Evolutionary conservation across 441 rosid species (phyloP).

Genomic region (Omphalea diandra): DNA sequence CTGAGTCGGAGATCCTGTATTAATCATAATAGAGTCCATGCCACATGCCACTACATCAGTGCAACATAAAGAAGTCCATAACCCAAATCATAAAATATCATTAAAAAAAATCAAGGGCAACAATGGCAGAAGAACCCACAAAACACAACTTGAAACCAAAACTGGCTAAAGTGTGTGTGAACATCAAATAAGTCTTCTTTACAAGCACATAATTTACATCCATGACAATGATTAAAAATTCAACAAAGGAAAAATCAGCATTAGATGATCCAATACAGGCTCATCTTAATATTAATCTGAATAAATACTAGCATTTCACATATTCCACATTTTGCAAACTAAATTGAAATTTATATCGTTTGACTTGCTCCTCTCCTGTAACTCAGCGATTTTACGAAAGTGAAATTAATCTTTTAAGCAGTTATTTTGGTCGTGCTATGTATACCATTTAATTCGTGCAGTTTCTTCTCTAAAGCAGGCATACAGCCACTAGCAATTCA

Average conservation of each 20-base stretch:
- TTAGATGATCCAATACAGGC: too few species aligned
- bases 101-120: neutral
- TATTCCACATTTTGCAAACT: neutral
- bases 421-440: neutral
- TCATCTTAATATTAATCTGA: neutral
- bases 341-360: neutral
- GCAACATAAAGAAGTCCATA: slow-evolving; percentile 4
- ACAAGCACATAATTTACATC: neutral
- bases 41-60: slow-evolving; percentile 14
- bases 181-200: neutral
- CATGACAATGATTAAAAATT: neutral
- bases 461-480: neutral
- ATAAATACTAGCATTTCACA: neutral
- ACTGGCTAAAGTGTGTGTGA: neutral
- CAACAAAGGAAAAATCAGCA: neutral
- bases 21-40: slow-evolving; percentile 23
- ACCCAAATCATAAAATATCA: neutral
- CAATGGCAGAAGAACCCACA: neutral
- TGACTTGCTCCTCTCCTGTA: too few species aligned
- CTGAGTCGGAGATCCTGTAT: slow-evolving; percentile 73
- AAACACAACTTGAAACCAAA: neutral
- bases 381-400: neutral
- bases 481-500: slow-evolving; percentile 1
- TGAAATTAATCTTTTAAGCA: neutral
- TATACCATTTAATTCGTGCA: neutral